A percentile compares a stretch with the other conserved stretches of the same genome.
Conservation (phyloP, 179 eudicot genomes). For the Drosera spatulata region DNA sequence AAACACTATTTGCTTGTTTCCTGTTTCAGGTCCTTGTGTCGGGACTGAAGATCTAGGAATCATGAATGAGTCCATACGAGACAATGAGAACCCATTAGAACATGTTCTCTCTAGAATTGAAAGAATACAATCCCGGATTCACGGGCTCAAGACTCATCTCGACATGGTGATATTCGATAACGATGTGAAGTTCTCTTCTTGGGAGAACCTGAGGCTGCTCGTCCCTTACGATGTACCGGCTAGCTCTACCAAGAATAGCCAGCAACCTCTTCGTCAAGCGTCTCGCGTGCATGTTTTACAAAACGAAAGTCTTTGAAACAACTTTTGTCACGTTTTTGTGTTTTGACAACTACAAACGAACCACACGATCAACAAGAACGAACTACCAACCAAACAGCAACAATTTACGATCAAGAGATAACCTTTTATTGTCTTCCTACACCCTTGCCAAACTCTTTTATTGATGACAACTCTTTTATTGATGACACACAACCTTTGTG, state of each 20-base stretch:
- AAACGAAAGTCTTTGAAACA: too few relatives aligned
- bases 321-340: too few relatives aligned
- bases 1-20: not conserved
- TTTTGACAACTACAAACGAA: too few relatives aligned
- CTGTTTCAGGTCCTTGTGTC: conserved; percentile 25
- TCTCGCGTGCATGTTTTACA: too few relatives aligned
- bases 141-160: conserved; percentile 39
- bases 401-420: too few relatives aligned
- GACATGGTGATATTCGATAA: conserved; percentile 41
- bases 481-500: too few relatives aligned
- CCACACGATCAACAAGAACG: too few relatives aligned
- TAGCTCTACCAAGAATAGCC: conserved; percentile 40
- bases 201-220: conserved; percentile 62
- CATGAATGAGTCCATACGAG: conserved; percentile 29
- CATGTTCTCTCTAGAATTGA: conserved; percentile 53
- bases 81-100: conserved; percentile 37
- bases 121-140: conserved; percentile 40
- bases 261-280: too few relatives aligned
- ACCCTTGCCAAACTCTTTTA: too few relatives aligned
- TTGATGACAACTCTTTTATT: too few relatives aligned
- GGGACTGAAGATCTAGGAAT: conserved; percentile 35
- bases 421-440: too few relatives aligned
- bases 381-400: too few relatives aligned
- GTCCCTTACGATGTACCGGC: conserved; percentile 51
- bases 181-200: conserved; percentile 40